These are phyloP conservation scores for Fusarium sp. DNA, from an alignment of 2,329 filamentous ascomycete genomes.

Conservation along the genomic window DNA sequence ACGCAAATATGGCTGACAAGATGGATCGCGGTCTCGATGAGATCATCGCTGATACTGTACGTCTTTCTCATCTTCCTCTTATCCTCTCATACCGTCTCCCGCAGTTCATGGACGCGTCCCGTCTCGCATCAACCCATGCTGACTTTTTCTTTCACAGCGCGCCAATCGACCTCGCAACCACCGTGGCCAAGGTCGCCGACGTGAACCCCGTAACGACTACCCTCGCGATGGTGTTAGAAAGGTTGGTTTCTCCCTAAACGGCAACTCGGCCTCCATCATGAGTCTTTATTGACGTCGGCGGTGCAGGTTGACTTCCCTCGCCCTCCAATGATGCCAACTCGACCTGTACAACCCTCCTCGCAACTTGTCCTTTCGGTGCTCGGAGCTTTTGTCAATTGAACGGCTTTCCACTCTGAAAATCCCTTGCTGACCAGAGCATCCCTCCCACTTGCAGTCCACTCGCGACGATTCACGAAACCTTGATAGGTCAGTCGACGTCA, in stretches of 20 bases:
- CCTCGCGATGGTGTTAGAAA: constrained; percentile 92
- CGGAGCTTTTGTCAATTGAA: constrained; percentile 48
- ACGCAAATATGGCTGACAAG: constrained; percentile 53
- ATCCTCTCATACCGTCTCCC: neutral
- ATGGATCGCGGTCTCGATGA: constrained; percentile 69
- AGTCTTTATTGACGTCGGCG: constrained; percentile 35
- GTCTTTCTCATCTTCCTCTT: constrained; percentile 27
- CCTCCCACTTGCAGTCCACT: constrained; percentile 64
- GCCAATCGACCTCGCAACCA: constrained; percentile 52
- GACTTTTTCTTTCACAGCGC: constrained; percentile 39
- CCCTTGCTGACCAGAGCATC: constrained; percentile 53
- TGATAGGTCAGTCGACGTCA: constrained; percentile 69
- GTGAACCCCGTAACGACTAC: constrained; percentile 58
- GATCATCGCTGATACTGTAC: constrained; percentile 64
- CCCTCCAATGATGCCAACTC: constrained; percentile 44
- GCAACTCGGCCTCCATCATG: neutral
- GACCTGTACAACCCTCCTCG: constrained; percentile 47
- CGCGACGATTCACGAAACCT: constrained; percentile 74
- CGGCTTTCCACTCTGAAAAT: constrained; percentile 51
- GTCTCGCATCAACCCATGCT: constrained; percentile 32
- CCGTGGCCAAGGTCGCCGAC: constrained; percentile 52
- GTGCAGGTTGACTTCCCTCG: constrained; percentile 53
- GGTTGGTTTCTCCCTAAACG: constrained; percentile 60
- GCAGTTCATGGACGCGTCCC: constrained; percentile 21
- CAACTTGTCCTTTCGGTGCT: constrained; percentile 48